Evolutionary conservation across 2,329 filamentous ascomycete genomes (phyloP), one percentile per base, ranked within the genome.

Genomic region (Clarireedia monteithiana): DNA sequence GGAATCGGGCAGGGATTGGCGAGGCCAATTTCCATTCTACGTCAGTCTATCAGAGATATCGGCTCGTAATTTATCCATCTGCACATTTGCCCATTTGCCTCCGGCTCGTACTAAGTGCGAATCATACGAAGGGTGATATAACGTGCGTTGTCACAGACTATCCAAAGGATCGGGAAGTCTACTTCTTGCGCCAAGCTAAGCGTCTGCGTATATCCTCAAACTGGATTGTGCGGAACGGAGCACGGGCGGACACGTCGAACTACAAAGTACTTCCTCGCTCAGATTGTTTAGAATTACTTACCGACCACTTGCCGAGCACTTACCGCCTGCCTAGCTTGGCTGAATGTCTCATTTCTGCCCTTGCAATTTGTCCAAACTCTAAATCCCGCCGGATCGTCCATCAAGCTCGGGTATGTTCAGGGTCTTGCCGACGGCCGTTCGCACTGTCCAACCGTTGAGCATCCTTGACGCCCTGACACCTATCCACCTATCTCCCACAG

Each of bases 381-480:
- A 54, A 48, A 54, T 40, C 12, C 12, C 30, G 40, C 45, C 46
- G 46, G 53, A 55, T 55, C 47, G 47, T 40, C 47, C 52, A 49
- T 49, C 46, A 49, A 49, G 44, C 45, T 54, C 44, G 34, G 44
- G 24, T 54, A 49, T 49, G 38, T 50, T 46, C 17, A 55, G 53
- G 53, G 53, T 55, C 47, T 26, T 44, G 46, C 47, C 53, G 53
- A 44, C 34, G 38, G 36, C 53, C 53, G 17, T 45, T 50, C 40
- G 53, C 53, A 55, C 47, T 26, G 46, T 50, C 48, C 53, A 55
- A 10, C 53, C 38, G 53, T 50, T 55, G 27, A 34, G 15, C 27
- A 55, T 55, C 53, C 53, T 55, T 42, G 38, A 15, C 12, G 23
- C n/a, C 45, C 26, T 17, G 17, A 38, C 10, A 26, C 20, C 46